Evolutionary conservation across 345 rosid genomes (phyloP).

Genomic region (Pistacia vera): DNA sequence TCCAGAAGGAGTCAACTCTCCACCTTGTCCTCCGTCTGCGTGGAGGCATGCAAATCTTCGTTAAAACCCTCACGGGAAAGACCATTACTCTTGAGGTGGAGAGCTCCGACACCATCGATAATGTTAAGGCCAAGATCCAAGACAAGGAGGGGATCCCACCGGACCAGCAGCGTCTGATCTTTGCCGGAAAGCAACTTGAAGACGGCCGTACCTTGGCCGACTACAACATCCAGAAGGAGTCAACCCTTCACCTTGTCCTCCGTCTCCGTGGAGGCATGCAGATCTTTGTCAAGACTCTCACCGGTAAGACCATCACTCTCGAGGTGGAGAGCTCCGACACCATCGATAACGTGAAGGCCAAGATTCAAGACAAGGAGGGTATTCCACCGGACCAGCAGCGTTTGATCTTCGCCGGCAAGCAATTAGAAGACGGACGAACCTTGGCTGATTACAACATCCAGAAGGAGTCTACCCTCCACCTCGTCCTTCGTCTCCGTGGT

Average conservation of each 20-base stretch:
- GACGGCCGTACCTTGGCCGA: conserved; percentile 20
- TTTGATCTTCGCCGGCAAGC: conserved; percentile 2
- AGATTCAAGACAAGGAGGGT: conserved; percentile 8
- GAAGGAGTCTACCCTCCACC: neutral
- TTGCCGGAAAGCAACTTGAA: conserved; percentile 19
- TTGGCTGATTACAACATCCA: conserved; percentile 4
- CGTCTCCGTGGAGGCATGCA: conserved; percentile 19
- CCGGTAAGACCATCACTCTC: neutral
- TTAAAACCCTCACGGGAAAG: conserved; percentile 15
- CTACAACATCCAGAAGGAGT: conserved; percentile 17
- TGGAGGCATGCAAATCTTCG: conserved; percentile 23
- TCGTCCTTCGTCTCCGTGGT: neutral
- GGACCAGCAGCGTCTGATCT: conserved; percentile 19
- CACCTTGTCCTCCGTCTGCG: conserved; percentile 13
- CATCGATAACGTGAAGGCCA: conserved; percentile 3
- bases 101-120: conserved; percentile 18
- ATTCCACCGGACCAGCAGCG: conserved; percentile 7
- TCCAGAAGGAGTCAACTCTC: conserved; percentile 19
- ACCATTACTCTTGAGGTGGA: conserved; percentile 20
- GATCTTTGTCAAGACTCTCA: conserved; percentile 2
- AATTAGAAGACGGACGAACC: neutral
- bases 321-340: conserved; percentile 11
- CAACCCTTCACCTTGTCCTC: conserved; percentile 18
- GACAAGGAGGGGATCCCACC: conserved; percentile 23
- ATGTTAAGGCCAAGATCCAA: conserved; percentile 22